Evolutionary conservation across 345 rosid species (phyloP), one percentile per base, ranked within the genome.

Genomic region (Salix caprea): DNA sequence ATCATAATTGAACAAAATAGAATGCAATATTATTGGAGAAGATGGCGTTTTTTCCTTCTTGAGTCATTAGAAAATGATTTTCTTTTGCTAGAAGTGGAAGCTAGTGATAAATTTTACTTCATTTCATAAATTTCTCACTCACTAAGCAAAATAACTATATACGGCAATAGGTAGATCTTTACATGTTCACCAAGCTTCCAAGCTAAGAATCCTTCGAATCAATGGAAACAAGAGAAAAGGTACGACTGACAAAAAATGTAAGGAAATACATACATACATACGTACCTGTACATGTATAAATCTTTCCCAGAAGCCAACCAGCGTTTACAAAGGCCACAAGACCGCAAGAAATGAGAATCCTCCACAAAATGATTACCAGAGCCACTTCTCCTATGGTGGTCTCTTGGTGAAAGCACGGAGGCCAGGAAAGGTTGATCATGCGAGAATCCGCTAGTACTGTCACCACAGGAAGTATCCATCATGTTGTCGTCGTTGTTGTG

Each of bases 231-330:
- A 58, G 23, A 23, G 64, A 10, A 58, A 58, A 58, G 14, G 6
- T 4, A 58, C 2, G 28, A 58, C 6, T 11, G 1, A 12, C 13
- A 26, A 13, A 3, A 54, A 19, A 48, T 13, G 23, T 8, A 19
- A 64, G 2, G 46, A 70, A 48, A 61, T 5, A 60, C 12, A 44
- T 13, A 12, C 0, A 44, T 6, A 16, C 19, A 21, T 28, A 36
- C 71, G 23, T 84, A 94, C 98, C 92, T 90, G 73, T 94, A 94
- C 97, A 94, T 94, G 81, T 90, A 94, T 68, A 94, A 89, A 76
- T 94, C 98, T 46, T 88, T 89, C n/a, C 87, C 86, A 21, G 90
- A 87, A 82, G 87, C 86, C 61, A 94, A 73, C 50, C 86, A 88
- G 71, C 87, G 88, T 50, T 78, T 84, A 79, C 98, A 94, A 78